Evolutionary conservation across 306 rosid species (phyloP), one percentile per base, ranked within the genome.

Genomic region (Trifolium subterraneum): DNA sequence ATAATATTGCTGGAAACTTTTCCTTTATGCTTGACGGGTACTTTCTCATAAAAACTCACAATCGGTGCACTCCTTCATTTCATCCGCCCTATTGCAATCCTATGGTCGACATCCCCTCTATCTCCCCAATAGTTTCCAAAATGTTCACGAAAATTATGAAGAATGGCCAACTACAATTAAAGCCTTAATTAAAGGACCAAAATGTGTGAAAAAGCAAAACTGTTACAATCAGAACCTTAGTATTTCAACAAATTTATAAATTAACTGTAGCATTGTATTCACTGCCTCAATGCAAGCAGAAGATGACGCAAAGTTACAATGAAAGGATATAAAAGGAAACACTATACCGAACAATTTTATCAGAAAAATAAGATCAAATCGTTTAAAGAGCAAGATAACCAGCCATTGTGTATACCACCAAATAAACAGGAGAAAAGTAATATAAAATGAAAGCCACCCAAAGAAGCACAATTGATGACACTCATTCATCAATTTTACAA

Each of bases 251-350:
- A 41, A 41, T 8, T 51, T 52, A 52, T 18, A 52, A 60, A 6
- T 72, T 47, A 42, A 79, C 39, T 18, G 19, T 27, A 64, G 60
- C 36, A 25, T 67, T 39, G 31, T 44, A 80, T 67, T 68, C 38
- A 73, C 51, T 10, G 44, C 39, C 47, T 23, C 65, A 79, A 59
- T 7, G 22, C 38, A 68, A 52, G 51, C 58, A 60, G 23, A 68
- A 68, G 60, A 79, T 68, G 76, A 59, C 38, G 35, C 33, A 20
- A 50, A 74, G 42, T 68, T 54, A 39, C 68, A 80, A 29, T 2
- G 10, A 61, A 62, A 60, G 33, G 39, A 73, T 68, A 47, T 70
- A 70, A 33, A 16, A 18, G 52, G 67, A 54, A 51, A 19, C 10
- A 4, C 72, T 15, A 63, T 13, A 7, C 27, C 48, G 39, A 59